Conservation (phyloP, 108 stramenopile species). For the Fistulifera pelliculosa region DNA sequence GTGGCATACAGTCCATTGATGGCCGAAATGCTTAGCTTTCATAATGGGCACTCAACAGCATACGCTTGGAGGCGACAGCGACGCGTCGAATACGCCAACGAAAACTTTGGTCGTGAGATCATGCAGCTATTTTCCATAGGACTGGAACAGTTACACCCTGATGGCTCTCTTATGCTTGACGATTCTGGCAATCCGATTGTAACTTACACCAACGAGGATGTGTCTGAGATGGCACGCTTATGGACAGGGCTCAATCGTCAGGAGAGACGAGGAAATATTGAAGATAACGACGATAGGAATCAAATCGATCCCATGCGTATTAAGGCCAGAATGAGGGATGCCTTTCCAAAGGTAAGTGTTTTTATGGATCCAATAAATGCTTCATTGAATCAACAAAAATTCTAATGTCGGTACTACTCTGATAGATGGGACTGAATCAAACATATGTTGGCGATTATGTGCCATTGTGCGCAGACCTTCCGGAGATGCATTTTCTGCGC, state of each 20-base stretch:
- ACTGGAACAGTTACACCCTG: slow-evolving; percentile 25
- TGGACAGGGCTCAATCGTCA: slow-evolving; percentile 59
- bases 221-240: slow-evolving; percentile 34
- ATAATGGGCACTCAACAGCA: neutral
- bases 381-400: too few relatives aligned
- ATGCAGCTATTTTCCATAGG: slow-evolving; percentile 49
- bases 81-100: neutral
- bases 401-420: too few relatives aligned
- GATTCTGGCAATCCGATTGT: slow-evolving; percentile 6
- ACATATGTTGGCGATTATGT: slow-evolving; percentile 49
- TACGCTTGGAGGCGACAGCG: neutral
- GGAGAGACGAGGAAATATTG: slow-evolving; percentile 26
- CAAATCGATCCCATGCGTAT: slow-evolving; percentile 43
- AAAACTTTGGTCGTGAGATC: slow-evolving; percentile 54
- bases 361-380: too few relatives aligned
- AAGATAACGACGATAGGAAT: slow-evolving; percentile 10
- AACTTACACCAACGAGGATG: slow-evolving; percentile 36
- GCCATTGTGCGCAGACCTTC: slow-evolving; percentile 42
- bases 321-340: slow-evolving; percentile 17
- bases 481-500: slow-evolving; percentile 34
- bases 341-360: slow-evolving; percentile 13
- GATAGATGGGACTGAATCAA: slow-evolving; percentile 11
- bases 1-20: slow-evolving; percentile 19
- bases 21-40: slow-evolving; percentile 42
- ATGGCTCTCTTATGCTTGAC: slow-evolving; percentile 30